phyloP scores from a whole-genome alignment of 768 basidiomycete species.

The Rhizopogon salebrosus region DNA sequence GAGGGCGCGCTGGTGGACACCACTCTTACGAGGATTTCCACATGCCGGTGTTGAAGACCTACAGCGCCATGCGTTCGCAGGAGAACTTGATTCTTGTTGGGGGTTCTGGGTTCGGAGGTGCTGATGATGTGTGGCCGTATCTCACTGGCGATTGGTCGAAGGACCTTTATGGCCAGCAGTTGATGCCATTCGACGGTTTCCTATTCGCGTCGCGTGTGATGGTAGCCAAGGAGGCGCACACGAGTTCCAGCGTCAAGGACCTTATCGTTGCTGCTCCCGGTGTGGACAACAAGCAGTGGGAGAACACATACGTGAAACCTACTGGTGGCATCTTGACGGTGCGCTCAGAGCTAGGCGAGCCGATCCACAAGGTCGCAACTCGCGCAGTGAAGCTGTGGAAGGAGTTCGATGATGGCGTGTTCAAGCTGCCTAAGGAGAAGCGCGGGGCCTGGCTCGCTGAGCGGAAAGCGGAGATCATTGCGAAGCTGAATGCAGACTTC shows the following conservation, averaged over 20 bases:
- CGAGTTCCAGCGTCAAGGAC: conserved; percentile 91
- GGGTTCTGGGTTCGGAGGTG: conserved; percentile 94
- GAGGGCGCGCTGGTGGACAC: conserved; percentile 97
- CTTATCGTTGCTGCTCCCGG: conserved; percentile 93
- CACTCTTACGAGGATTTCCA: conserved; percentile 99
- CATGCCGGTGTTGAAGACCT: conserved; percentile 88
- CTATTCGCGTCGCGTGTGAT: conserved; percentile 95
- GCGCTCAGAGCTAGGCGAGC: conserved; percentile 95
- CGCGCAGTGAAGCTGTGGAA: conserved; percentile 98
- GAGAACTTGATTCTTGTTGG: conserved; percentile 85
- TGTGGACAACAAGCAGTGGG: conserved; percentile 87
- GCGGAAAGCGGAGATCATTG: conserved; percentile 84
- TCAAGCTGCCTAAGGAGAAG: conserved; percentile 95
- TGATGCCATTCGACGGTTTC: conserved; percentile 99
- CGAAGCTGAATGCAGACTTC: conserved; percentile 91
- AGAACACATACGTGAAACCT: conserved; percentile 89
- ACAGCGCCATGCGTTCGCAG: conserved; percentile 84
- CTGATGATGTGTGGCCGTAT: conserved; percentile 95
- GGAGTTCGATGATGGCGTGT: conserved; percentile 96
- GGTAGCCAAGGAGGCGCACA: conserved; percentile 98
- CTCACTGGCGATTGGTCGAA: conserved; percentile 94
- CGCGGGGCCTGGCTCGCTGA: conserved; percentile 82
- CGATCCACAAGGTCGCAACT: conserved; percentile 98
- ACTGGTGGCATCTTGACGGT: conserved; percentile 97
- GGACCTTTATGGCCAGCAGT: conserved; percentile 73